Conservation (phyloP, 345 rosid genomes). For the Iberis pinnata region DNA sequence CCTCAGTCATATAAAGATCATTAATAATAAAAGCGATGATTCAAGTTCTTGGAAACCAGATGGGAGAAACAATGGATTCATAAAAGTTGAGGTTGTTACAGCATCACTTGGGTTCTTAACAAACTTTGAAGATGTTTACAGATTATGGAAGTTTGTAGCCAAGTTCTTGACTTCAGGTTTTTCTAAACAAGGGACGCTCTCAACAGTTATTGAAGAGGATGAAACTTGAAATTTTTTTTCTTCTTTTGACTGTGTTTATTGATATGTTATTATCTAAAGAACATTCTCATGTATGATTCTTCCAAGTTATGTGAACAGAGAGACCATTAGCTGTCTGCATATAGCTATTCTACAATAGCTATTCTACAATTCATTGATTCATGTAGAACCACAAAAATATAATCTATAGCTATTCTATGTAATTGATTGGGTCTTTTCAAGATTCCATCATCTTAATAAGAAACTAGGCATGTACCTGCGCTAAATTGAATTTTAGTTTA, state of each 20-base stretch:
- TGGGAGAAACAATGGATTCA: conserved; percentile 51
- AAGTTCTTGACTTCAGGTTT: conserved; percentile 79
- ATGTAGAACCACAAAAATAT: too few species aligned
- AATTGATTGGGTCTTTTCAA: conserved; percentile 2
- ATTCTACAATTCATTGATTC: conserved; percentile 28
- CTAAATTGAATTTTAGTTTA: too few species aligned
- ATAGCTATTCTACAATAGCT: too few species aligned
- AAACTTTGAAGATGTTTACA: conserved; percentile 56
- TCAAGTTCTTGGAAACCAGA: conserved; percentile 57
- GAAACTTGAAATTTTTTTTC: conserved; percentile 36
- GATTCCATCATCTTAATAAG: conserved; percentile 62
- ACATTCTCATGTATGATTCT: conserved; percentile 25
- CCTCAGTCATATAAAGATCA: conserved; percentile 73
- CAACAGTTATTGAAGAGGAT: conserved; percentile 69
- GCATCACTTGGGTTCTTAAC: conserved; percentile 94
- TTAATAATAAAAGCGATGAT: conserved; percentile 58
- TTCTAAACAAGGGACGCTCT: conserved; percentile 57
- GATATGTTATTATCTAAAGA: too few species aligned
- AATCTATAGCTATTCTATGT: too few species aligned
- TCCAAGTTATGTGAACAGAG: conserved; percentile 21
- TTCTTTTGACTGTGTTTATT: conserved; percentile 19
- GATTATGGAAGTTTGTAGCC: conserved; percentile 54
- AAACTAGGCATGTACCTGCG: too few species aligned
- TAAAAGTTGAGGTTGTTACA: conserved; percentile 84
- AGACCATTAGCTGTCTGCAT: conserved; percentile 16